These are phyloP conservation scores for Diaporthe nobilis DNA, from an alignment of 2,329 filamentous ascomycete species.

Conservation along the genomic window DNA sequence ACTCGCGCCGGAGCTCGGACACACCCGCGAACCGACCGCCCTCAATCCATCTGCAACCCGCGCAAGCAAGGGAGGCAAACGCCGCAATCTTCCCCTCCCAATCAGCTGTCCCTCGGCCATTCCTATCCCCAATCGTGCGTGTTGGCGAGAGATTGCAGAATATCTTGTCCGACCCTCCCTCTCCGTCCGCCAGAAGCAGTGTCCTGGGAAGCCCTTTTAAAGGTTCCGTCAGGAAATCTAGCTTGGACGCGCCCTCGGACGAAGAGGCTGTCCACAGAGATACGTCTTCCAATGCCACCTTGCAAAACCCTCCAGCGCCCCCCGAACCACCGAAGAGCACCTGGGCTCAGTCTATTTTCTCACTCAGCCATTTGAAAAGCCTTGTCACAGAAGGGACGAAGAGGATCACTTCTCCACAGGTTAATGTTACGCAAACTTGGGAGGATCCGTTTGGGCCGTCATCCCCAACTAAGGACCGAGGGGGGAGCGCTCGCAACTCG, in stretches of 20 bases:
- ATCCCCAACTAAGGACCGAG: constrained; percentile 31
- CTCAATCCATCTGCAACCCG: constrained; percentile 32
- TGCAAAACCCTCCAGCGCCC: constrained; percentile 19
- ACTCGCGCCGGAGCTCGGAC: constrained; percentile 44
- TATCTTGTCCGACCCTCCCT: constrained; percentile 71
- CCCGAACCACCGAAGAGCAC: constrained; percentile 44
- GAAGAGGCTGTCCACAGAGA: constrained; percentile 33
- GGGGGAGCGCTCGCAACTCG: constrained; percentile 39
- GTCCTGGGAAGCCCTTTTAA: constrained; percentile 71
- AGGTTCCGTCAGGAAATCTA: constrained; percentile 52
- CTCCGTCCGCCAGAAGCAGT: constrained; percentile 65
- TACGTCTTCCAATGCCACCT: constrained; percentile 22
- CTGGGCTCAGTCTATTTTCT: constrained; percentile 48
- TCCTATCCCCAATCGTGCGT: constrained; percentile 71
- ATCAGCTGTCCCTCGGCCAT: constrained; percentile 55
- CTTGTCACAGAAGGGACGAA: constrained; percentile 50
- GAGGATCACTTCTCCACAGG: constrained; percentile 48
- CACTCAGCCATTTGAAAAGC: constrained; percentile 50
- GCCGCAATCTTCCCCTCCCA: constrained; percentile 46
- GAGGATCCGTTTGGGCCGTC: constrained; percentile 43
- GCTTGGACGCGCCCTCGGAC: constrained; percentile 47
- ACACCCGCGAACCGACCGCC: constrained; percentile 35
- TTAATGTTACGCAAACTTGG: constrained; percentile 34
- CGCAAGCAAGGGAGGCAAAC: constrained; percentile 31
- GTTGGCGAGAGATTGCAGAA: constrained; percentile 70